phyloP scores from a whole-genome alignment of 257 asterid genomes.

The Orobanche coerulescens region DNA sequence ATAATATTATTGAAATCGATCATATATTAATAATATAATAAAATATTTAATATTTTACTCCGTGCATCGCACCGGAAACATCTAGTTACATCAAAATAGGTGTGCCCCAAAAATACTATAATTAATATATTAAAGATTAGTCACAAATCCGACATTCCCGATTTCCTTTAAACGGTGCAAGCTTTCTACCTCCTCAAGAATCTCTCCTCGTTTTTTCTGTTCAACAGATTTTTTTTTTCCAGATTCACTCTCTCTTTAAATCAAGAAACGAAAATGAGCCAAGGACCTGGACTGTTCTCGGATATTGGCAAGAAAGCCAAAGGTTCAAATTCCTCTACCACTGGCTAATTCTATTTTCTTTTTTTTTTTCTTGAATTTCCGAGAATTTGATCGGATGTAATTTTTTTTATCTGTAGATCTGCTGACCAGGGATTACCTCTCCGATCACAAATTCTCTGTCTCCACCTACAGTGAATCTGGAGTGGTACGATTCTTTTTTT shows the following conservation, averaged over 20 bases:
- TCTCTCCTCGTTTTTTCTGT: neutral
- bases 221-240: constrained; percentile 21
- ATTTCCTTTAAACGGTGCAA: too few species aligned
- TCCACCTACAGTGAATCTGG: constrained; percentile 66
- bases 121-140: too few species aligned
- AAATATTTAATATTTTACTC: too few species aligned
- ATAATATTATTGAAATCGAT: too few species aligned
- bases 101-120: too few species aligned
- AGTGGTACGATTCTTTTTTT: constrained; percentile 42
- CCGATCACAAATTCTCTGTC: constrained; percentile 78
- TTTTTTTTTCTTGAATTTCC: neutral
- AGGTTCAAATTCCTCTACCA: constrained; percentile 31
- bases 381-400: too few species aligned
- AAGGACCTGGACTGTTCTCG: constrained; percentile 72
- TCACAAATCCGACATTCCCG: too few species aligned
- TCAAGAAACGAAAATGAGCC: constrained; percentile 39
- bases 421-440: constrained; percentile 71
- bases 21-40: too few species aligned
- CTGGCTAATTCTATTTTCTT: neutral
- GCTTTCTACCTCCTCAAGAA: too few species aligned
- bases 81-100: too few species aligned
- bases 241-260: constrained; percentile 7
- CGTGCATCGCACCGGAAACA: too few species aligned
- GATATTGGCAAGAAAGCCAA: constrained; percentile 70
- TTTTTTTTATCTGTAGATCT: constrained; percentile 50